A percentile compares a stretch with the other conserved stretches of the same genome.
phyloP scores from a whole-genome alignment of 2,329 filamentous ascomycete genomes.

The Zopfia rhizophila region DNA sequence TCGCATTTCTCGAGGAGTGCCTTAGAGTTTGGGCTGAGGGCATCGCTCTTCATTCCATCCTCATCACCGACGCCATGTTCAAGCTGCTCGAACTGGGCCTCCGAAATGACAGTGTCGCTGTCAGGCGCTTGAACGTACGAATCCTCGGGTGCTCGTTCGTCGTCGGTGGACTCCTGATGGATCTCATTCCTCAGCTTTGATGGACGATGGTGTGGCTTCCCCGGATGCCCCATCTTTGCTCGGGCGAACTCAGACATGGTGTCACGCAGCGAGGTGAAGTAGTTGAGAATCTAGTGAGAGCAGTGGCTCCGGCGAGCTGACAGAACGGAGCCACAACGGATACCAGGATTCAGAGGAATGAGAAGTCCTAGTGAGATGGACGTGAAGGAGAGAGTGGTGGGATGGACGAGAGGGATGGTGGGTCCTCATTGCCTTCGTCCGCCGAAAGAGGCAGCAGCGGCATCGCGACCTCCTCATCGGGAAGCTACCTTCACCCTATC shows the following conservation, averaged over 20 bases:
- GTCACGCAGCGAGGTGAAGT: not conserved
- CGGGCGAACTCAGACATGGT: constrained; percentile 25
- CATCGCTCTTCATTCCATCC: not conserved
- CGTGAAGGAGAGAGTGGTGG: no score
- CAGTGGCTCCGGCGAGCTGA: no score
- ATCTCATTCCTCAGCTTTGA: constrained; percentile 38
- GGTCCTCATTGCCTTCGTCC: no score
- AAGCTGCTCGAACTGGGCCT: not conserved
- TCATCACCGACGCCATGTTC: not conserved
- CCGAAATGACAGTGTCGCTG: constrained; percentile 21
- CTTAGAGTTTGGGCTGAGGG: not conserved
- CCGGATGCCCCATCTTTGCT: constrained; percentile 17
- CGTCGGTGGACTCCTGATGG: constrained; percentile 22
- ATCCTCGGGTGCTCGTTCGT: constrained; percentile 16
- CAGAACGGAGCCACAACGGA: no score
- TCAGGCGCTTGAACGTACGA: constrained; percentile 26
- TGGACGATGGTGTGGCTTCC: constrained; percentile 14
- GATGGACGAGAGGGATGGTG: no score
- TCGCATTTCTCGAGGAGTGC: not conserved
- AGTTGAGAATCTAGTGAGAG: no score
- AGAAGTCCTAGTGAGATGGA: no score
- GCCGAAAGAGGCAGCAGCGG: no score
- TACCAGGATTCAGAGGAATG: no score
- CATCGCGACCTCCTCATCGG: no score
- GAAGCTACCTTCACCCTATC: no score